These are phyloP conservation scores for Suillus paluster DNA, from an alignment of 768 basidiomycete species.

Conservation along the genomic window DNA sequence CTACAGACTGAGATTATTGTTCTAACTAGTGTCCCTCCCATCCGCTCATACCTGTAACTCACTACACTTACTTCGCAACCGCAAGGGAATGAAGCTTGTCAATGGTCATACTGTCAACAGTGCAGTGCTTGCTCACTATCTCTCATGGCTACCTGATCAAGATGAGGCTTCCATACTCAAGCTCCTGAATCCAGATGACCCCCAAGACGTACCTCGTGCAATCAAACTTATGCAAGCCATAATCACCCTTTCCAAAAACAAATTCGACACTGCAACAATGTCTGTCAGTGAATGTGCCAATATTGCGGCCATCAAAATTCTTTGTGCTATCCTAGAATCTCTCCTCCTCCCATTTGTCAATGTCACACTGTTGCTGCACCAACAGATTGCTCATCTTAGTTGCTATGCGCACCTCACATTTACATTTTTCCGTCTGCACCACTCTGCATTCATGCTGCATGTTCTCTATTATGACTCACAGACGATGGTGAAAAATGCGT, in stretches of 20 bases:
- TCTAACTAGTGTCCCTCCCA: too few relatives aligned
- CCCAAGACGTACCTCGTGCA: conserved; percentile 37
- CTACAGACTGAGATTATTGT: too few relatives aligned
- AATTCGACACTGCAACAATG: not conserved
- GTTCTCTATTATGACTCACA: conserved; percentile 36
- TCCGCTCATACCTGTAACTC: too few relatives aligned
- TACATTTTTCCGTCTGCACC: conserved; percentile 25
- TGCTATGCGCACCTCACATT: conserved; percentile 30
- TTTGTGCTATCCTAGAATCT: conserved; percentile 9
- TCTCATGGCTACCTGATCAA: not conserved
- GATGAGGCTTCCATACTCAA: not conserved
- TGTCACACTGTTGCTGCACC: conserved; percentile 21
- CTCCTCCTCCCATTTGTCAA: conserved; percentile 32
- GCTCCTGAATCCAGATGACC: conserved; percentile 34
- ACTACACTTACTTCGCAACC: too few relatives aligned
- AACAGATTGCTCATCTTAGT: conserved; percentile 32
- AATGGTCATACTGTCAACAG: not conserved
- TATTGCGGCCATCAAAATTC: conserved; percentile 1
- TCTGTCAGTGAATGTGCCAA: not conserved
- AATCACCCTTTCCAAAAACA: not conserved
- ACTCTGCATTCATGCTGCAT: conserved; percentile 27
- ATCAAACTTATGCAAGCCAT: conserved; percentile 28
- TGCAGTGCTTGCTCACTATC: not conserved
- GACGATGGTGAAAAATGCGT: conserved; percentile 33
- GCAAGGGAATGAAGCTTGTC: not conserved